These are phyloP conservation scores for Talaromyces sp. DNA, from an alignment of 2,329 filamentous ascomycete genomes.

Conservation along the genomic window DNA sequence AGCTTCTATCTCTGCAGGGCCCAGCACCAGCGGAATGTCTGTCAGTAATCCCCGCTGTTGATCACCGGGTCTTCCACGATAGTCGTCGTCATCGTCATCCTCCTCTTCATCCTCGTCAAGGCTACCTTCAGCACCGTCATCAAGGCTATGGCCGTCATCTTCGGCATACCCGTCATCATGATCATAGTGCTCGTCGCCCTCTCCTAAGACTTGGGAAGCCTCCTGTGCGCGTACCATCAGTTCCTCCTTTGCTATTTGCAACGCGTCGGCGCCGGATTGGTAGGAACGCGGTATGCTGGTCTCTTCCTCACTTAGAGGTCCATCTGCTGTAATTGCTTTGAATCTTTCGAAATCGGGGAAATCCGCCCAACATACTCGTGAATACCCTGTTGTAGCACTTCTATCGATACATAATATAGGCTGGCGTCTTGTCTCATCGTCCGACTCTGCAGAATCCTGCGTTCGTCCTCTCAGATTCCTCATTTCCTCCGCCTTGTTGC, in stretches of 20 bases:
- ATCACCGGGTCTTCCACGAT: conserved; percentile 47
- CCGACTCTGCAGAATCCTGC: conserved; percentile 33
- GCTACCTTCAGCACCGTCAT: conserved; percentile 40
- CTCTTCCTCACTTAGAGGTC: conserved; percentile 42
- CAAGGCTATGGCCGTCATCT: conserved; percentile 36
- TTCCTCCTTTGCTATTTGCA: conserved; percentile 49
- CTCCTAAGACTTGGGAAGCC: conserved; percentile 35
- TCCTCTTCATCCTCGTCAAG: conserved; percentile 47
- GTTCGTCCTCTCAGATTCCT: conserved; percentile 38
- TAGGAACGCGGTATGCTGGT: conserved; percentile 44
- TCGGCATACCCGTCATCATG: conserved; percentile 36
- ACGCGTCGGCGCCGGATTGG: conserved; percentile 45
- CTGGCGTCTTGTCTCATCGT: conserved; percentile 36
- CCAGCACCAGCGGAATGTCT: conserved; percentile 88
- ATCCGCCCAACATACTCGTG: conserved; percentile 40
- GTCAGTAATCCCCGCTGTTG: conserved; percentile 73
- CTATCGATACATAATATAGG: conserved; percentile 40
- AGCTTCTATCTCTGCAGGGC: conserved; percentile 91
- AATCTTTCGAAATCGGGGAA: conserved; percentile 42
- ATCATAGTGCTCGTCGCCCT: conserved; percentile 40
- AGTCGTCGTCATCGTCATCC: conserved; percentile 50
- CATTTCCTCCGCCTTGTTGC: conserved; percentile 43
- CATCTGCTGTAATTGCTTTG: conserved; percentile 34
- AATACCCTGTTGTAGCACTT: conserved; percentile 35
- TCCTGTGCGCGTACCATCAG: conserved; percentile 47